Conservation (phyloP, 768 basidiomycete species). For the Polyporus arcularius region DNA sequence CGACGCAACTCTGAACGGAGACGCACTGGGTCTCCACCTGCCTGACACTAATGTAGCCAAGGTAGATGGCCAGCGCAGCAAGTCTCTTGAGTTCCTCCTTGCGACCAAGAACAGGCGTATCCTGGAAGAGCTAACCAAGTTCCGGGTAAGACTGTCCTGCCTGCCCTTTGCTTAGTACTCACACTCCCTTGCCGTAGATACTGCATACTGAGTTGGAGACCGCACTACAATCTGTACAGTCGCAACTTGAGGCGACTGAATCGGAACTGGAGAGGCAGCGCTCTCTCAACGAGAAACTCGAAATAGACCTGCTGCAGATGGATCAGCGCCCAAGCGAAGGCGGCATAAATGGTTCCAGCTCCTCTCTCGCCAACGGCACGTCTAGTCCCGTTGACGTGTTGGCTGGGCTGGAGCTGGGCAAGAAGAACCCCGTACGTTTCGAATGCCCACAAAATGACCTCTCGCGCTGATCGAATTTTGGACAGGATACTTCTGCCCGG, state of each 20-base stretch:
- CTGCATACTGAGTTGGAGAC: slow-evolving; percentile 80
- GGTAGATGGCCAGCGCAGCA: slow-evolving; percentile 70
- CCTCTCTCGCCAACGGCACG: slow-evolving; percentile 22
- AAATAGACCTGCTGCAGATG: slow-evolving; percentile 85
- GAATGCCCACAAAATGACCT: background rate
- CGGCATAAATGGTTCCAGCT: slow-evolving; percentile 27
- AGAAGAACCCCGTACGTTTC: slow-evolving; percentile 44
- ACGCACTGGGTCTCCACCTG: slow-evolving; percentile 60
- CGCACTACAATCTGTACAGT: slow-evolving; percentile 57
- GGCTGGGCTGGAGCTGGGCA: slow-evolving; percentile 72
- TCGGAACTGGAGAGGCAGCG: slow-evolving; percentile 78
- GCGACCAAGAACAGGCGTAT: slow-evolving; percentile 93
- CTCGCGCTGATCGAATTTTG: background rate
- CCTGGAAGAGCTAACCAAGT: slow-evolving; percentile 88
- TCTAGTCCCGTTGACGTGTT: slow-evolving; percentile 54
- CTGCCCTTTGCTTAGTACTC: background rate
- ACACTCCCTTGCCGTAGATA: slow-evolving; percentile 50
- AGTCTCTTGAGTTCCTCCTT: slow-evolving; percentile 87
- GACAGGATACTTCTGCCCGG: slow-evolving; percentile 36
- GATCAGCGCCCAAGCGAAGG: slow-evolving; percentile 56
- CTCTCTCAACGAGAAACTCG: slow-evolving; percentile 83
- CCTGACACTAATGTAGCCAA: slow-evolving; percentile 91
- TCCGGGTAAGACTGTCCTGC: slow-evolving; percentile 56
- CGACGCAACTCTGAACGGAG: slow-evolving; percentile 36
- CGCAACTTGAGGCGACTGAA: slow-evolving; percentile 57